Evolutionary conservation across 495 filamentous ascomycete genomes (phyloP), one percentile per base, ranked within the genome.

Genomic region (Xylaria telfairii): DNA sequence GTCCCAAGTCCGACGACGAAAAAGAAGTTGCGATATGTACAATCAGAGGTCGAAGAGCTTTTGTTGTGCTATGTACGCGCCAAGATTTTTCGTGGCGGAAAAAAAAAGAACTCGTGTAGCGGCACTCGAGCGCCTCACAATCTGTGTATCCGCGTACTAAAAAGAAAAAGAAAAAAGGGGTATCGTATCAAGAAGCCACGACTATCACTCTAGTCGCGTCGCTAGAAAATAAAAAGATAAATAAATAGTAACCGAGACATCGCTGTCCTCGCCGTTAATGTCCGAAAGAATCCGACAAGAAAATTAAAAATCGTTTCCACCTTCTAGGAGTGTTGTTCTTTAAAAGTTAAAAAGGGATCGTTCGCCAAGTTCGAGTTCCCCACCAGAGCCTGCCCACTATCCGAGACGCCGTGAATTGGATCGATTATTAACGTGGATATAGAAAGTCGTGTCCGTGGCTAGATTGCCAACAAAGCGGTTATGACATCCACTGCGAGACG

Each of bases 401-500:
- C 64, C 13, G 26, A 42, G 32, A 44, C 65, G 51, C 65, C 65
- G 15, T 42, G 8, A 21, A 34, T 37, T 24, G 17, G 9, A 32
- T 49, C 41, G 4, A 17, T 42, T 37, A 12, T 12, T 49, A 15
- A 51, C 28, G 19, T 30, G 5, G 10, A 15, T 65, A 12, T 21
- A 39, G 34, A 37, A 37, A 37, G 32, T 63, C 67, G 59, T 34
- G 53, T 51, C 30, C 60, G 19, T 42, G 2, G 13, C 12, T 26
- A 39, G 37, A 49, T 12, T 37, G 17, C 60, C 24, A 7, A 41
- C 7, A 42, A 42, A 51, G 19, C 24, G 37, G 10, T n/a, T 62
- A 67, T 71, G 44, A 37, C 28, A 67, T 62, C 69, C 69, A 67
- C 5, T 28, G 62, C 15, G 53, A 64, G 21, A 71, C 13, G 37